phyloP scores from a whole-genome alignment of 345 rosid species.

The Dipteronia sinensis region DNA sequence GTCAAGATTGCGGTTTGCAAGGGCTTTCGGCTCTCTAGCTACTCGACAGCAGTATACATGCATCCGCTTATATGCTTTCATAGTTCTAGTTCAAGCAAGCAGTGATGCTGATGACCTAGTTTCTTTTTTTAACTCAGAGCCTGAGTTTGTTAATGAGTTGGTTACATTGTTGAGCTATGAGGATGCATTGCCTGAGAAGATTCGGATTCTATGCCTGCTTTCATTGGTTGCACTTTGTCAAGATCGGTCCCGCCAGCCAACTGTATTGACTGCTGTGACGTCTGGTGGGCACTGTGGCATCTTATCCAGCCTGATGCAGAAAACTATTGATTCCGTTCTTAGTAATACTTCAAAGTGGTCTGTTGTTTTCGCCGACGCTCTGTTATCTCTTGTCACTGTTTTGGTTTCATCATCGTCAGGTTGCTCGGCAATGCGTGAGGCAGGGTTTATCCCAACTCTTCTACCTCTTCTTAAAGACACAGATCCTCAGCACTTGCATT shows the following conservation, averaged over 20 bases:
- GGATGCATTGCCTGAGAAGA: conserved; percentile 86
- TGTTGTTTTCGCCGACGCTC: conserved; percentile 85
- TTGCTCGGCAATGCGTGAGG: conserved; percentile 94
- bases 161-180: conserved; percentile 78
- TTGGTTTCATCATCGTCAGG: conserved; percentile 90
- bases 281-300: conserved; percentile 93
- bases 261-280: conserved; percentile 86
- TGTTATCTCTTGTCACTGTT: conserved; percentile 85
- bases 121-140: conserved; percentile 89
- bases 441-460: conserved; percentile 90
- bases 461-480: conserved; percentile 93
- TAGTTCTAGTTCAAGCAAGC: conserved; percentile 87
- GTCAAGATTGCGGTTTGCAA: conserved; percentile 87
- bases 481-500: conserved; percentile 87
- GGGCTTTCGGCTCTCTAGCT: conserved; percentile 78
- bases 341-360: conserved; percentile 71
- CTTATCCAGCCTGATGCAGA: conserved; percentile 88
- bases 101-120: conserved; percentile 74
- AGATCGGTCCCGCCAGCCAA: conserved; percentile 84
- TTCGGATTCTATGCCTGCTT: conserved; percentile 70
- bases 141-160: conserved; percentile 90
- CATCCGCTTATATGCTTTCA: conserved; percentile 92
- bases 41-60: conserved; percentile 85
- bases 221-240: conserved; percentile 91
- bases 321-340: conserved; percentile 80